A percentile compares a stretch with the other conserved stretches of the same genome.
These are phyloP conservation scores for Plasmodium reichenowi DNA, from an alignment of 169 alveolate species.

Conservation along the genomic window DNA sequence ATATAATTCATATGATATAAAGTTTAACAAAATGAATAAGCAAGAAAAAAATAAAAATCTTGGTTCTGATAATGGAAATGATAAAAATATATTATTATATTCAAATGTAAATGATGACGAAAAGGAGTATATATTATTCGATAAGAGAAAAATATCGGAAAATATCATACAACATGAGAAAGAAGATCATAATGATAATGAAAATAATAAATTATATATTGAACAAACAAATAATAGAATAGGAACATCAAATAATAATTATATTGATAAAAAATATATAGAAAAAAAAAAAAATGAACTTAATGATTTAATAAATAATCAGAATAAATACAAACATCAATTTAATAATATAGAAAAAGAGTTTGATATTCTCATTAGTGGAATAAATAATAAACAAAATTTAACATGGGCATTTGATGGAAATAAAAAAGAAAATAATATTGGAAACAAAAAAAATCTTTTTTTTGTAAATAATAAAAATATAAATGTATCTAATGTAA, in stretches of 20 bases:
- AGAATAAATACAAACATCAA: conserved; percentile 30
- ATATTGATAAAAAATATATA: not conserved
- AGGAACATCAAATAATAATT: not conserved
- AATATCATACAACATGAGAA: not conserved
- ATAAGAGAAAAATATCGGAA: not conserved
- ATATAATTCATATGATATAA: too few relatives aligned
- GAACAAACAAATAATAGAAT: not conserved
- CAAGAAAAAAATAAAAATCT: too few relatives aligned
- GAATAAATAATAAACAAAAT: conserved; percentile 57
- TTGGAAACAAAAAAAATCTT: not conserved
- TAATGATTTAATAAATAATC: not conserved
- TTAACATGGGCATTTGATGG: conserved; percentile 74
- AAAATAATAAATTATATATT: not conserved
- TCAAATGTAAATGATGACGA: too few relatives aligned
- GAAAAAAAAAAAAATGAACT: conserved; percentile 1
- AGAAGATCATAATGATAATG: not conserved
- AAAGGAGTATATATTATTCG: too few relatives aligned
- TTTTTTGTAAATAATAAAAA: conserved; percentile 18
- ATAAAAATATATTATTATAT: too few relatives aligned
- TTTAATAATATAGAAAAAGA: conserved; percentile 24
- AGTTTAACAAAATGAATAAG: too few relatives aligned
- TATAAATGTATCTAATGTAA: conserved; percentile 68
- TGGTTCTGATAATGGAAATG: too few relatives aligned
- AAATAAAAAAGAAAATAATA: conserved; percentile 28
- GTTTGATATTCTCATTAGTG: conserved; percentile 34